Percentiles rank a stretch among this genome's conserved stretches.
phyloP scores from a whole-genome alignment of 2,329 filamentous ascomycete species.

The Penicillium sp. region DNA sequence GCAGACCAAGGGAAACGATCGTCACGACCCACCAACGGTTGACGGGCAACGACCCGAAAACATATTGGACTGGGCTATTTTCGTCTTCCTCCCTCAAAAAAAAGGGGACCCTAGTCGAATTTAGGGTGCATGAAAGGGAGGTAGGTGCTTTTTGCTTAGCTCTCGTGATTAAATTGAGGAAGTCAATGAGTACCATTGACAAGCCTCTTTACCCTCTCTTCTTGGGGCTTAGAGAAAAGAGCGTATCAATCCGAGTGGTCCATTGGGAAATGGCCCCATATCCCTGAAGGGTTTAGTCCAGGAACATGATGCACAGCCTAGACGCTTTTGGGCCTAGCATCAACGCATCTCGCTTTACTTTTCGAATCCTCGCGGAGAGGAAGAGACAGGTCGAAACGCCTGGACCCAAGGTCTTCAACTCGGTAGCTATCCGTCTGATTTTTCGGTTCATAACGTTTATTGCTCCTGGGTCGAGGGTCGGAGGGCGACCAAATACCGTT shows the following conservation, averaged over 20 bases:
- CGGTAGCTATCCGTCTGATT: constrained; percentile 7
- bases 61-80: constrained; percentile 10
- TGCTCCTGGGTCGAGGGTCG: neutral
- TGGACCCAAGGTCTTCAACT: constrained; percentile 5
- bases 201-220: neutral
- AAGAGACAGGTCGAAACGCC: constrained; percentile 15
- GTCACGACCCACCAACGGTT: constrained; percentile 18
- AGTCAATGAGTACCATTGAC: neutral
- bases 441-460: neutral
- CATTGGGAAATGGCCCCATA: constrained; percentile 8
- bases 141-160: neutral
- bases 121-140: neutral
- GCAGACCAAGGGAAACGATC: constrained; percentile 17
- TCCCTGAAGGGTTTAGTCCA: constrained; percentile 14
- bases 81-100: constrained; percentile 3
- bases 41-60: constrained; percentile 16
- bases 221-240: neutral
- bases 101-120: neutral
- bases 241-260: constrained; percentile 14
- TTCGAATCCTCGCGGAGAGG: constrained; percentile 1
- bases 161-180: constrained; percentile 1
- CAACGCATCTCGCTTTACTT: neutral
- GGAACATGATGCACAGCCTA: constrained; percentile 10
- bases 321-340: constrained; percentile 14
- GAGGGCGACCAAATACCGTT: neutral